These are phyloP conservation scores for Epichloe festucae DNA, from an alignment of 2,329 filamentous ascomycete genomes.

Conservation along the genomic window DNA sequence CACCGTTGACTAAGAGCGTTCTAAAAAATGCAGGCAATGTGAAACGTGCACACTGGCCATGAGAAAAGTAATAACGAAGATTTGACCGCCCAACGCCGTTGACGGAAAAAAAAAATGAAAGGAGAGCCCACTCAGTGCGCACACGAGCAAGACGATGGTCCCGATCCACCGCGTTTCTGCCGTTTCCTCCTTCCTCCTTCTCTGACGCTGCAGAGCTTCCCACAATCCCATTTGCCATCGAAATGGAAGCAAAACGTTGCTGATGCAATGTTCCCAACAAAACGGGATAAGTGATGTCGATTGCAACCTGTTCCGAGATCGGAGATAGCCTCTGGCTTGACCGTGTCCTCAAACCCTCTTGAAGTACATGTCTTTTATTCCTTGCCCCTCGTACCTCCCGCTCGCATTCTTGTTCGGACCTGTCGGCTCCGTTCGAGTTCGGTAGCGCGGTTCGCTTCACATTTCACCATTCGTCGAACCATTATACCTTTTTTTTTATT, in stretches of 20 bases:
- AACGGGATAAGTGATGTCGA: not conserved
- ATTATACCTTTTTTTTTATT: not conserved
- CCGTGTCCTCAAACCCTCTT: not conserved
- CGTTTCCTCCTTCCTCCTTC: not conserved
- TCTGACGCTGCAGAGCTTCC: not conserved
- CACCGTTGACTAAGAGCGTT: not conserved
- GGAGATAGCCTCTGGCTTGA: not conserved
- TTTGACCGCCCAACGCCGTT: conserved; percentile 1
- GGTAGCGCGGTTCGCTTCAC: not conserved
- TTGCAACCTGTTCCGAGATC: not conserved
- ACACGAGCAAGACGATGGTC: not conserved
- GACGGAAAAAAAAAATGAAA: not conserved
- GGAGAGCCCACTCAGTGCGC: not conserved
- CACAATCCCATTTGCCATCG: not conserved
- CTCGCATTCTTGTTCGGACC: not conserved
- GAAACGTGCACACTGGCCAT: not conserved
- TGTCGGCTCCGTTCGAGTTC: not conserved
- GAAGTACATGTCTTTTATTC: not conserved
- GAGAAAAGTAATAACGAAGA: not conserved
- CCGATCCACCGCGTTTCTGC: not conserved
- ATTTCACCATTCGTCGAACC: not conserved
- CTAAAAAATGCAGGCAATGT: not conserved
- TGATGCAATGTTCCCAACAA: not conserved
- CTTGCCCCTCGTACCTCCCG: not conserved
- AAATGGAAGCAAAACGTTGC: not conserved